Base-by-base conservation (phyloP, 2,329 filamentous ascomycete species). In the Talaromyces sp. region DNA sequence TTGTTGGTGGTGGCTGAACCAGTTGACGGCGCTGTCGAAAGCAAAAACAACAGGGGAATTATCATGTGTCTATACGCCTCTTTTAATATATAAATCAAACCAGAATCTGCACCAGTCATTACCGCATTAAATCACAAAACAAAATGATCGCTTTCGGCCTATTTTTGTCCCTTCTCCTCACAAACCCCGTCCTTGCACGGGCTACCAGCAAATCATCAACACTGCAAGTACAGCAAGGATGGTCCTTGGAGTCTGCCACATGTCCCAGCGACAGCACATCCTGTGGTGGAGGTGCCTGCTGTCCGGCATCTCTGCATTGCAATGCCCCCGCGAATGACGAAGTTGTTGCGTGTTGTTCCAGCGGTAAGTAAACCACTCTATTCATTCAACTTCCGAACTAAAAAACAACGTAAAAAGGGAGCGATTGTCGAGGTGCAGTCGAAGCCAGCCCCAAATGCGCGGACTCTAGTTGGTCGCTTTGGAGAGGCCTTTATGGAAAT, bases 201-300 rank as follows among this genome's bases (percentile, higher is more conserved):
- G 17, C 17, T 42, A 55, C 49, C 52, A 17, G 58, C 39, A 15
- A 55, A 55, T 22, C 36, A 54, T n/a, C 49, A 30, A 28, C 55
- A 5, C 52, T 55, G 58, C 58, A 59, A 36, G 39, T 59, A 5
- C 52, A 59, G 58, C 58, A 59, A 36, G 58, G 58, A 59, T 59
- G 58, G 58, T 59, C 58, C 30, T 25, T 59, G 27, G 33, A 59
- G 33, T 59, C 58, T 51, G 55, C 36, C 27, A 59, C 27, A 28
- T 59, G 58, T 49, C 58, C 58, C 13, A 47, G 51, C 10, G 58
- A 42, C 44, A 59, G 36, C 11, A 19, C 54, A 27, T 55, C 58
- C 19, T 59, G 58, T n/a, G 51, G 58, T 10, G 36, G 58, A 15
- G 58, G 42, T 55, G 51, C 11, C 13, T 59, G 58, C 27, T 59